Evolutionary conservation across 2,329 filamentous ascomycete genomes (phyloP).

Genomic region (Aureobasidium sp.): DNA sequence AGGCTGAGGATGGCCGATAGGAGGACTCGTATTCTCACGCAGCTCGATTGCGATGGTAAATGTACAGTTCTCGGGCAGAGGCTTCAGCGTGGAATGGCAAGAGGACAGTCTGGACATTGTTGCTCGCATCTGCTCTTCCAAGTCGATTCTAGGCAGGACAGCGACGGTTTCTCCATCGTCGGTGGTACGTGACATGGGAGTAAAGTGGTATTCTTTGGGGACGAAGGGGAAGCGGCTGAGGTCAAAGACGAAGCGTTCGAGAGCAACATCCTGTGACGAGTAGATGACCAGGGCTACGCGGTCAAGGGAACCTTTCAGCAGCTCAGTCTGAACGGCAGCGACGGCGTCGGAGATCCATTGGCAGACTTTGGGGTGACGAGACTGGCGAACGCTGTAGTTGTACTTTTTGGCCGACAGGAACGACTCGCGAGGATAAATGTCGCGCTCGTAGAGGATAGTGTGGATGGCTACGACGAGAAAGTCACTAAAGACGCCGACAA

Average conservation of each 20-base stretch:
- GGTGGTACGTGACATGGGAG: slow-evolving; percentile 41
- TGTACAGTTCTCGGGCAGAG: slow-evolving; percentile 58
- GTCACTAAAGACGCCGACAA: slow-evolving; percentile 64
- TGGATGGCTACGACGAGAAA: slow-evolving; percentile 81
- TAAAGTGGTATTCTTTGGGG: slow-evolving; percentile 39
- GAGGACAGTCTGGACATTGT: slow-evolving; percentile 57
- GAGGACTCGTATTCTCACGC: slow-evolving; percentile 49
- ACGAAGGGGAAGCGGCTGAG: slow-evolving; percentile 50
- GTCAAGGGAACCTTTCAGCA: slow-evolving; percentile 53
- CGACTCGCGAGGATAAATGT: slow-evolving; percentile 67
- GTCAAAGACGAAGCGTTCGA: slow-evolving; percentile 57
- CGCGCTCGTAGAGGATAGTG: slow-evolving; percentile 76
- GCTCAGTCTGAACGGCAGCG: slow-evolving; percentile 61
- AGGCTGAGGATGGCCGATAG: slow-evolving; percentile 45
- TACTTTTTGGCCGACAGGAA: slow-evolving; percentile 76
- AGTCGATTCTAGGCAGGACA: slow-evolving; percentile 40
- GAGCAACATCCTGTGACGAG: slow-evolving; percentile 44
- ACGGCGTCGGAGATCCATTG: slow-evolving; percentile 79
- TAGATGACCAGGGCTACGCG: slow-evolving; percentile 52
- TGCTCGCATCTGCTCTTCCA: slow-evolving; percentile 67
- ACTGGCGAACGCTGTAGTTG: slow-evolving; percentile 78
- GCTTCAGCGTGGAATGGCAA: slow-evolving; percentile 49
- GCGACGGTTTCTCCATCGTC: slow-evolving; percentile 23
- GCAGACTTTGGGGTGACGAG: slow-evolving; percentile 77
- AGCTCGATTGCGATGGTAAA: slow-evolving; percentile 73